Evolutionary conservation across 2,329 filamentous ascomycete genomes (phyloP).

Genomic region (Calonectria pauciramosa): DNA sequence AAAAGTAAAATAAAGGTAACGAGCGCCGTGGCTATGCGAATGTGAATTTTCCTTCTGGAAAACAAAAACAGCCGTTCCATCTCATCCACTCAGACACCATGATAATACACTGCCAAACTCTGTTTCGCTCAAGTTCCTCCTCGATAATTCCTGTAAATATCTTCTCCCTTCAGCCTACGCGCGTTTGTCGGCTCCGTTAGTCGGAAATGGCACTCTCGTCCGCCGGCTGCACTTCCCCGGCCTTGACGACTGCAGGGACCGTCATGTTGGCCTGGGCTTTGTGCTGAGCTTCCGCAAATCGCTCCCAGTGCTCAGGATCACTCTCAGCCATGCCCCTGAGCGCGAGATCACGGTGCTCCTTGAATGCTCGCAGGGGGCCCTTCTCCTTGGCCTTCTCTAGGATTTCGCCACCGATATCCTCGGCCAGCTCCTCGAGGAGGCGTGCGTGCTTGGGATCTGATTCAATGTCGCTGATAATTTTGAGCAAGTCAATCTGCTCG

Average conservation of each 20-base stretch:
- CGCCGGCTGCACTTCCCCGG: conserved; percentile 33
- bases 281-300: conserved; percentile 73
- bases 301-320: conserved; percentile 76
- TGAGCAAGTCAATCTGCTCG: conserved; percentile 65
- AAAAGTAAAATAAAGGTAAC: conserved; percentile 34
- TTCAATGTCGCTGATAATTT: conserved; percentile 63
- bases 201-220: conserved; percentile 61
- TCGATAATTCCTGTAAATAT: not conserved
- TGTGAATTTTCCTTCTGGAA: conserved; percentile 27
- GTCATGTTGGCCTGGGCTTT: conserved; percentile 69
- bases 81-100: conserved; percentile 27
- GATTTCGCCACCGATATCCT: conserved; percentile 72
- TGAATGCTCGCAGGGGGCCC: conserved; percentile 73
- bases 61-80: conserved; percentile 22
- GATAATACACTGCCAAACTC: conserved; percentile 26
- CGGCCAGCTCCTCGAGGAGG: conserved; percentile 73
- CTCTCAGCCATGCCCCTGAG: conserved; percentile 65
- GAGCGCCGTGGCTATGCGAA: conserved; percentile 45
- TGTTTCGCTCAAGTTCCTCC: not conserved
- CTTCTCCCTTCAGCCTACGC: not conserved
- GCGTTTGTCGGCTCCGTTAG: conserved; percentile 35
- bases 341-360: conserved; percentile 68
- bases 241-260: conserved; percentile 46
- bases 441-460: conserved; percentile 64
- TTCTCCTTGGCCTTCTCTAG: conserved; percentile 68